Percentiles rank a stretch among this genome's conserved stretches.
Conservation (phyloP, 345 rosid species). For the Syzygium jambos region DNA sequence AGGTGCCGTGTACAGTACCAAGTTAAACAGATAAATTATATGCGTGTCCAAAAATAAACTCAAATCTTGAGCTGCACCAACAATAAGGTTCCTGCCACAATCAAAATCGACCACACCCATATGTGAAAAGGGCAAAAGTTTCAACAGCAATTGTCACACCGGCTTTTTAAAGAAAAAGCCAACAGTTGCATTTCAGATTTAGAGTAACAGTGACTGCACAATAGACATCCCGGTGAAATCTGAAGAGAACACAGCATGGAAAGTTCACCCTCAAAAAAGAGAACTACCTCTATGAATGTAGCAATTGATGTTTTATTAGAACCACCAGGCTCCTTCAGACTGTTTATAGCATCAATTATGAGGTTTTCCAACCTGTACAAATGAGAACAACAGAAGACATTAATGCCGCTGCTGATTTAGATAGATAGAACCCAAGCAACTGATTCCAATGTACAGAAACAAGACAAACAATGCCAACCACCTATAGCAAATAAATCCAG, state of each 20-base stretch:
- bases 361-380: constrained; percentile 74
- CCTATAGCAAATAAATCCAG: not conserved
- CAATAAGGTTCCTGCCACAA: not conserved
- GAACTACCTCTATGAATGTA: constrained; percentile 76
- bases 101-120: not conserved
- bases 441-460: not conserved
- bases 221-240: not conserved
- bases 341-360: constrained; percentile 78
- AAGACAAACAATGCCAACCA: not conserved
- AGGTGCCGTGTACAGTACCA: not conserved
- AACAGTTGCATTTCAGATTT: not conserved
- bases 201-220: not conserved
- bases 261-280: not conserved
- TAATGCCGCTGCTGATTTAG: not conserved
- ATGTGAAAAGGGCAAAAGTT: not conserved
- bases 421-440: not conserved
- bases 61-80: not conserved
- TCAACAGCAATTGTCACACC: not conserved
- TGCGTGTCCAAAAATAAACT: not conserved
- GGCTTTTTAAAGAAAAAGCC: not conserved
- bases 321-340: constrained; percentile 87
- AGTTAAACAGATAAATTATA: not conserved
- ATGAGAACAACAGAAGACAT: not conserved
- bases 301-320: constrained; percentile 82
- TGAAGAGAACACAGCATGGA: not conserved